Conservation (phyloP, 495 filamentous ascomycete genomes). For the Penicillium canescens region DNA sequence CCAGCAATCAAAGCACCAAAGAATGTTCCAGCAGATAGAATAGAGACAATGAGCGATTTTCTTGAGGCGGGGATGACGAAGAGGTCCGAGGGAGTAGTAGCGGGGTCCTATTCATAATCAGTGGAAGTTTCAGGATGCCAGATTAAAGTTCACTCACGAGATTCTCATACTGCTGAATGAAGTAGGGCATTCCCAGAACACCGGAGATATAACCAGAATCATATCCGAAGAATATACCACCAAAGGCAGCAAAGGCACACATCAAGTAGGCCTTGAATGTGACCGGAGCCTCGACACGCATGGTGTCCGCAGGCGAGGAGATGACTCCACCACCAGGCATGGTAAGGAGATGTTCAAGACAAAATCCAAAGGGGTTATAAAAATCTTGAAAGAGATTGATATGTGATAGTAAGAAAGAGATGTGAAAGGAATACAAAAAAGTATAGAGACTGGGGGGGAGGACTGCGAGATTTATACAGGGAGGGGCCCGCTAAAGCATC, state of each 20-base stretch:
- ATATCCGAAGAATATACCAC: slow-evolving; percentile 59
- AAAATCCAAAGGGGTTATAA: not conserved
- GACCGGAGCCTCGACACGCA: slow-evolving; percentile 60
- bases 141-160: slow-evolving; percentile 22
- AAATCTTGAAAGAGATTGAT: not conserved
- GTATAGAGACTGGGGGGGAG: not conserved
- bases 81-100: slow-evolving; percentile 18
- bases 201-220: slow-evolving; percentile 58
- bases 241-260: slow-evolving; percentile 60
- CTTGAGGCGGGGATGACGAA: slow-evolving; percentile 49
- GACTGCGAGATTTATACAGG: not conserved
- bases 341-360: slow-evolving; percentile 5
- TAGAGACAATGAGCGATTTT: slow-evolving; percentile 69
- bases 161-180: slow-evolving; percentile 43
- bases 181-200: slow-evolving; percentile 55
- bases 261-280: slow-evolving; percentile 63
- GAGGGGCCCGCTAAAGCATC: not conserved
- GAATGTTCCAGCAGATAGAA: slow-evolving; percentile 75
- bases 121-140: not conserved
- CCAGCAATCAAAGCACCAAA: slow-evolving; percentile 72
- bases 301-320: slow-evolving; percentile 30
- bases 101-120: slow-evolving; percentile 16
- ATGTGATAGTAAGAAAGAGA: not conserved
- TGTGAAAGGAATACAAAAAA: not conserved
- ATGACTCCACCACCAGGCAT: slow-evolving; percentile 24